Evolutionary conservation across 768 basidiomycete genomes (phyloP).

Genomic region (Pleurotus eryngii): DNA sequence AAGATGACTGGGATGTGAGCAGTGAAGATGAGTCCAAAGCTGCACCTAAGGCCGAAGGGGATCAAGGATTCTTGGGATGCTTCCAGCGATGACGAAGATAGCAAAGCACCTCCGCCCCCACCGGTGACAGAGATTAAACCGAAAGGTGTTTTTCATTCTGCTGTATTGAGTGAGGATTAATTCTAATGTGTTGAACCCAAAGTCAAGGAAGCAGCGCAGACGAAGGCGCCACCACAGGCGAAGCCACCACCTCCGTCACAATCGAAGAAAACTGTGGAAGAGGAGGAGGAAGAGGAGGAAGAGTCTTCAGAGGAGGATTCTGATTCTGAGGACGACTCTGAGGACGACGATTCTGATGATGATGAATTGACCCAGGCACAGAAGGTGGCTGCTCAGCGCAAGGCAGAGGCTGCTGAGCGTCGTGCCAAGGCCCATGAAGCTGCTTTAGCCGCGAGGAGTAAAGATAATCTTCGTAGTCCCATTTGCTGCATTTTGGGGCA

Average conservation of each 20-base stretch:
- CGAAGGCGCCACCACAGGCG: slow-evolving; percentile 11
- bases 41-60: slow-evolving; percentile 21
- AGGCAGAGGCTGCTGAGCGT: slow-evolving; percentile 82
- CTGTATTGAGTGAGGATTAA: not conserved
- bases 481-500: slow-evolving; percentile 99
- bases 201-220: not conserved
- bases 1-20: slow-evolving; percentile 66
- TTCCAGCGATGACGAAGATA: slow-evolving; percentile 43
- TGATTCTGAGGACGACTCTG: slow-evolving; percentile 40
- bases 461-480: slow-evolving; percentile 89
- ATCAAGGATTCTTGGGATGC: slow-evolving; percentile 51
- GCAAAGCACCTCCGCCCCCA: slow-evolving; percentile 13
- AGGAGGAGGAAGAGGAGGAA: slow-evolving; percentile 11
- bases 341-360: slow-evolving; percentile 44
- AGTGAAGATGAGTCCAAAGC: slow-evolving; percentile 49
- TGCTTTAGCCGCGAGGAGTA: slow-evolving; percentile 81
- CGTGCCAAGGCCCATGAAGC: slow-evolving; percentile 77
- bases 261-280: too few species aligned
- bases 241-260: too few species aligned
- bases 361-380: slow-evolving; percentile 69
- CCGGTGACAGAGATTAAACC: not conserved
- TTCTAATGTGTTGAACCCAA: not conserved
- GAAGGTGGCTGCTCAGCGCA: slow-evolving; percentile 63
- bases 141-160: slow-evolving; percentile 9
- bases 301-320: slow-evolving; percentile 32